phyloP scores from a whole-genome alignment of 768 basidiomycete species.

The Pleurotus ostreatus region DNA sequence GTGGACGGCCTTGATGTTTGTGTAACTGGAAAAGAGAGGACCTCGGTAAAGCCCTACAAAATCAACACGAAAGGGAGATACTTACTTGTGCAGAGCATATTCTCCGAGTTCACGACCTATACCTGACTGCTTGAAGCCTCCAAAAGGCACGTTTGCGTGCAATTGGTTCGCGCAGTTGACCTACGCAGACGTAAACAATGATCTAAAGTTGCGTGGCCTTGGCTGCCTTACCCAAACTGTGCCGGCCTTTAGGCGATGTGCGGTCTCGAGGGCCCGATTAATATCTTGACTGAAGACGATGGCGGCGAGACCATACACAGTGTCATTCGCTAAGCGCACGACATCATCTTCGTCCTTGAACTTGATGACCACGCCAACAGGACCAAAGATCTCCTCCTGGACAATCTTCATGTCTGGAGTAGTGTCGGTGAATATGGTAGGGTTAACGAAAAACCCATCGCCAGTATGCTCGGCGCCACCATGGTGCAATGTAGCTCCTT shows the following conservation, averaged over 20 bases:
- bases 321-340: conserved; percentile 78
- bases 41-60: too few species aligned
- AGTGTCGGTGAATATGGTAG: conserved; percentile 62
- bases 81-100: conserved; percentile 63
- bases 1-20: conserved; percentile 67
- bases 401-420: conserved; percentile 66
- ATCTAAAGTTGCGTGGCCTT: too few species aligned
- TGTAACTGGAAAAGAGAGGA: conserved; percentile 42
- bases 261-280: conserved; percentile 66
- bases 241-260: conserved; percentile 76
- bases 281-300: conserved; percentile 83
- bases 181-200: conserved; percentile 14
- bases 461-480: conserved; percentile 57
- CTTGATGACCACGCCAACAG: conserved; percentile 65
- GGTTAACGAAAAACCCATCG: conserved; percentile 57
- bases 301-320: conserved; percentile 81
- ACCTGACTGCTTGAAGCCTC: conserved; percentile 82
- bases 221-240: conserved; percentile 57
- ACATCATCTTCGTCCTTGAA: conserved; percentile 65
- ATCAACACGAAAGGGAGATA: conserved; percentile 5
- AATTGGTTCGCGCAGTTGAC: conserved; percentile 48
- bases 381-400: conserved; percentile 69
- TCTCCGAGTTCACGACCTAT: conserved; percentile 80
- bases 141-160: conserved; percentile 66
- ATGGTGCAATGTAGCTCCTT: conserved; percentile 58